Conservation (phyloP, 805 yeast genomes). For the Candida nitratophila region DNA sequence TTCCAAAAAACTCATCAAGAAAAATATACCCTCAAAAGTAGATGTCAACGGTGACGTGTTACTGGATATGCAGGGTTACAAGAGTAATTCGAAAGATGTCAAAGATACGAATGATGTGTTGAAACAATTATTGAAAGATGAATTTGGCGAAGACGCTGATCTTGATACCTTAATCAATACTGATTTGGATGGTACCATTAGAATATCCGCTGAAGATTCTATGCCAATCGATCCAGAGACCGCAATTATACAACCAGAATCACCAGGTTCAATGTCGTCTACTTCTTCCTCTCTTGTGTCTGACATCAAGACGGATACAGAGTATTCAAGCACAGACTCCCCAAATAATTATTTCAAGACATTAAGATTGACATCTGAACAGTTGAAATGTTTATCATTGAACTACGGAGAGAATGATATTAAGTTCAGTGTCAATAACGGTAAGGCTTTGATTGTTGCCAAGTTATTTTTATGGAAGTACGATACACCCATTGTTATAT, state of each 20-base stretch:
- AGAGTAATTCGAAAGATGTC: constrained; percentile 73
- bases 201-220: constrained; percentile 33
- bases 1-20: constrained; percentile 55
- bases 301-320: constrained; percentile 17
- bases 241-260: not conserved
- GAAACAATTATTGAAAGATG: constrained; percentile 67
- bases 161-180: constrained; percentile 39
- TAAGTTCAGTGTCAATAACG: constrained; percentile 73
- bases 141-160: constrained; percentile 51
- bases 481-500: constrained; percentile 83
- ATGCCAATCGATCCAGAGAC: not conserved
- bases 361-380: constrained; percentile 84
- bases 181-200: constrained; percentile 62
- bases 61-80: constrained; percentile 93
- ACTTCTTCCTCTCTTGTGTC: constrained; percentile 11
- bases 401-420: constrained; percentile 75
- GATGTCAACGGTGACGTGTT: constrained; percentile 87
- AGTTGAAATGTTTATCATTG: constrained; percentile 64
- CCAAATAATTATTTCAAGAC: constrained; percentile 65
- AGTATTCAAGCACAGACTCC: not conserved
- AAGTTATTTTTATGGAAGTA: constrained; percentile 79
- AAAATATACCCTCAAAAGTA: constrained; percentile 80
- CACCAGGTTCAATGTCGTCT: constrained; percentile 3
- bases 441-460: constrained; percentile 69
- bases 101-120: constrained; percentile 72